Base-by-base conservation (phyloP, 768 basidiomycete genomes). In the Lyophyllum shimeji region DNA sequence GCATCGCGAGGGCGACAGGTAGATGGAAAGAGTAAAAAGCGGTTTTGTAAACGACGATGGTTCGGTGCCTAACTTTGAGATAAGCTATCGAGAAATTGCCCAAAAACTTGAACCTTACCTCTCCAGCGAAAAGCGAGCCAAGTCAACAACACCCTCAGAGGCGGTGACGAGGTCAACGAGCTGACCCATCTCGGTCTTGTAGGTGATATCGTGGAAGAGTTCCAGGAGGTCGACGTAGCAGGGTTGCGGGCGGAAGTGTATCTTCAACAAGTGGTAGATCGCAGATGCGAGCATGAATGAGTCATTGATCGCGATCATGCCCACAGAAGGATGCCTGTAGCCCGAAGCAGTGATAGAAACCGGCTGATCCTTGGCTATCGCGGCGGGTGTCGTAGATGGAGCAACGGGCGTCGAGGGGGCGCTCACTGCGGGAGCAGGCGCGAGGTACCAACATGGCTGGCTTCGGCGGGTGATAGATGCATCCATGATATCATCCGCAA, bases 11-110 rank as follows among this genome's bases (percentile, higher is more conserved):
- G 13, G 96, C 97, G 60, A 98, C 93, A 46, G 97, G 94, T 60
- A 99, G 92, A 76, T 98, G 97, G 83, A 98, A 98, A 27, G 93
- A 97, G 75, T 98, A 99, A 76, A 83, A 96, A 0, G 96, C 92
- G 25, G 96, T 98, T 76, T 99, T 99, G 85, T 95, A 98, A 59
- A 93, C 81, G 51, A 98, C 96, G 69, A 98, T 98, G 54, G 92
- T 82, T 57, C 84, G 82, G 69, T 98, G 94, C 68, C 93, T 95
- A 66, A 7, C 53, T n/a, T 25, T 27, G 3, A 46, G 25, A 27
- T 46, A 46, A 29, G 27, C 6, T 44, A 29, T 17, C 15, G 6
- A 37, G 11, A 37, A 8, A 11, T 12, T 37, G 34, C 7, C 11
- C 34, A 40, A 17, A 49, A 46, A 33, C n/a, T 39, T 8, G 31